Percentiles rank a stretch among this genome's conserved stretches.
Conservation (phyloP, 1,284 basidiomycete genomes). For the Dichomitus squalens region DNA sequence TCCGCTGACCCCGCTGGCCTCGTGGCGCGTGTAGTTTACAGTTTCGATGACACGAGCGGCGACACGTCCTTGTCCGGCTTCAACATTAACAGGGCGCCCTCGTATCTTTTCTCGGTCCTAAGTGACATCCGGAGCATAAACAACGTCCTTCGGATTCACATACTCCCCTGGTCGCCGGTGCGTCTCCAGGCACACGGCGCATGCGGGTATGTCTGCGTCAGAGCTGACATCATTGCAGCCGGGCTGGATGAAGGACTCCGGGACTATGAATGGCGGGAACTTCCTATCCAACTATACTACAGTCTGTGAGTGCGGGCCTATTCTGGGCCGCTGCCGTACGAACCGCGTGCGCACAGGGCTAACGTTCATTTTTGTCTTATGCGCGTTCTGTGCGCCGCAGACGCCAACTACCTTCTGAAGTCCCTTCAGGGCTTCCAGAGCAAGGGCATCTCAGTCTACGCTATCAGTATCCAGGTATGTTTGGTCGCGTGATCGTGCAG, state of each 20-base stretch:
- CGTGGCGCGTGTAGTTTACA: slow-evolving; percentile 41
- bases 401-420: slow-evolving; percentile 35
- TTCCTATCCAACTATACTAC: slow-evolving; percentile 39
- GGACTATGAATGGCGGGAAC: slow-evolving; percentile 46
- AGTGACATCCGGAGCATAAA: slow-evolving; percentile 49
- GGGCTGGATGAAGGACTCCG: slow-evolving; percentile 52
- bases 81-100: slow-evolving; percentile 43
- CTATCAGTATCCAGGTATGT: slow-evolving; percentile 41
- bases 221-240: slow-evolving; percentile 37
- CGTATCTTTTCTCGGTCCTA: slow-evolving; percentile 46
- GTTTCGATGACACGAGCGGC: slow-evolving; percentile 45
- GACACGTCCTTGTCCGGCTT: slow-evolving; percentile 47
- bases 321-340: not conserved
- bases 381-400: not conserved
- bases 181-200: slow-evolving; percentile 18
- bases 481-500: not conserved
- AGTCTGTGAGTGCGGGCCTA: slow-evolving; percentile 34
- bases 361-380: not conserved
- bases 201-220: not conserved
- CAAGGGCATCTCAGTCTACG: slow-evolving; percentile 46
- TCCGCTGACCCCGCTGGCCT: slow-evolving; percentile 4
- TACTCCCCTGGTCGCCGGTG: slow-evolving; percentile 55
- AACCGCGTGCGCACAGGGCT: not conserved
- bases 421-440: slow-evolving; percentile 46
- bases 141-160: slow-evolving; percentile 40